phyloP scores from a whole-genome alignment of 371 early-diverging fungal genomes.

The Mortierella sp. region DNA sequence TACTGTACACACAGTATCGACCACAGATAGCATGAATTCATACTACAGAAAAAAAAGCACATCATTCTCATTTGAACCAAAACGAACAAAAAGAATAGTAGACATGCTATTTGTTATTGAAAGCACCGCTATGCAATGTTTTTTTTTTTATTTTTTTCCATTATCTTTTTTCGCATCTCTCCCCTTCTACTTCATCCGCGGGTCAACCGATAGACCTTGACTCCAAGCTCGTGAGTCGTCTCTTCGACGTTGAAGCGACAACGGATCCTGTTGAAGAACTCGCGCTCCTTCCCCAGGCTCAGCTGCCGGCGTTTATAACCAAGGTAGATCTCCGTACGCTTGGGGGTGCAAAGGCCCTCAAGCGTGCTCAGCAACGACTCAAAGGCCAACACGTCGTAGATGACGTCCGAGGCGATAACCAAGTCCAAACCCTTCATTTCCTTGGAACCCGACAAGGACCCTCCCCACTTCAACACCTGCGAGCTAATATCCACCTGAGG shows the following conservation, averaged over 20 bases:
- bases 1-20: background rate
- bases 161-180: constrained; percentile 6
- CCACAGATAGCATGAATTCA: background rate
- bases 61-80: background rate
- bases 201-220: constrained; percentile 25
- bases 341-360: constrained; percentile 58
- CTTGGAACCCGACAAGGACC: constrained; percentile 36
- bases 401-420: constrained; percentile 74
- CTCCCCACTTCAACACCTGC: constrained; percentile 58
- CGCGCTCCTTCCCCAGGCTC: constrained; percentile 53
- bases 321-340: constrained; percentile 64
- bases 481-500: constrained; percentile 23
- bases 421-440: constrained; percentile 61
- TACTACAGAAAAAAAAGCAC: background rate
- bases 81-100: background rate
- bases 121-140: background rate
- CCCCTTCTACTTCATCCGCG: background rate
- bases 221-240: constrained; percentile 15
- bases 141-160: background rate
- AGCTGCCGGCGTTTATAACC: constrained; percentile 72
- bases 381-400: constrained; percentile 69
- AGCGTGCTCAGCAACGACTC: constrained; percentile 64
- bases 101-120: background rate
- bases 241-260: constrained; percentile 20
- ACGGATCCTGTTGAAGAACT: constrained; percentile 60